Evolutionary conservation across 495 filamentous ascomycete genomes (phyloP), one percentile per base, ranked within the genome.

Genomic region (Aspergillus sclerotioniger): DNA sequence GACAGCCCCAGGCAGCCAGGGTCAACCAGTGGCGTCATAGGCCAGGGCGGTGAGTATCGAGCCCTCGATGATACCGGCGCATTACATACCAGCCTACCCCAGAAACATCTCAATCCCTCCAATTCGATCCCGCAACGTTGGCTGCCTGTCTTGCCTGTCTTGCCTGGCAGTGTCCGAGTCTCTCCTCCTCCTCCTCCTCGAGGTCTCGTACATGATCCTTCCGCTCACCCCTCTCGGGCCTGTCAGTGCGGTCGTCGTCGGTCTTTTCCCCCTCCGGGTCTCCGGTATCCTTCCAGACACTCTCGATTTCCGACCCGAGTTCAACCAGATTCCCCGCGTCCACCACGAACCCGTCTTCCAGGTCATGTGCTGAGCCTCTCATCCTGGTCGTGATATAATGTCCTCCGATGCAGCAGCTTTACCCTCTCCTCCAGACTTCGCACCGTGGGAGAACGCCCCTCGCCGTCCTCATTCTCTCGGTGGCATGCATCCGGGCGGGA

Each of bases 381-480:
- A 48, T 53, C 56, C 60, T 62, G 53, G 58, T 53, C 25, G 47
- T 65, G 64, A 61, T 65, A 76, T 56, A 66, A 79, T 79, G 75
- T 68, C 69, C 68, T 65, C 73, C 51, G 71, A 76, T 74, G 71
- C 76, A 70, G 71, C 74, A 62, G 64, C 72, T 60, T 57, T 78
- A 59, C 74, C 74, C 49, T 75, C 71, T 60, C 68, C 68, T 48
- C 70, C 71, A 51, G 64, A 66, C 45, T 72, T 72, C 51, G 60
- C 71, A 56, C 67, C 71, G 55, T 73, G 72, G 72, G 70, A 69
- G 66, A 63, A 67, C 62, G 44, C 43, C 41, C 64, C 20, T 35
- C 56, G 44, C 44, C 67, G 63, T 62, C 63, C 70, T 65, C 65
- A 62, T 54, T 64, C 64, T 58, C 59, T 66, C 54, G 68, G 66